phyloP scores from a whole-genome alignment of 768 basidiomycete species.

The Coprinopsis sp. region DNA sequence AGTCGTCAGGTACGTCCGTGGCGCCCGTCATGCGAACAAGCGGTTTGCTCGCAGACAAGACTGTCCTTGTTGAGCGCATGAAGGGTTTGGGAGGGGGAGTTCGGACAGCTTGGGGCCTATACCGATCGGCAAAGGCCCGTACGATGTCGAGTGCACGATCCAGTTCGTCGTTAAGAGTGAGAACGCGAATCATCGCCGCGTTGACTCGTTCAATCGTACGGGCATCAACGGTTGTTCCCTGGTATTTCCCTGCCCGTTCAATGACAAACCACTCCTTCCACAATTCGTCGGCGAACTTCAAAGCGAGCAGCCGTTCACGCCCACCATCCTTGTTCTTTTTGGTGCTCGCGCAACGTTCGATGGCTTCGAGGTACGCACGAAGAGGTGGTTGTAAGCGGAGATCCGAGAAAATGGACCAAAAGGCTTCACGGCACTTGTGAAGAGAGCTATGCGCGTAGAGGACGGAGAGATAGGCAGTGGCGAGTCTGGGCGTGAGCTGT shows the following conservation, averaged over 20 bases:
- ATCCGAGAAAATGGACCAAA: constrained; percentile 45
- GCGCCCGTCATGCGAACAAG: constrained; percentile 65
- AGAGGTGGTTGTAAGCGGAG: constrained; percentile 43
- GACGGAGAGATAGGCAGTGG: constrained; percentile 81
- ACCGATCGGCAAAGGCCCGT: constrained; percentile 55
- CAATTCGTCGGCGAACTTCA: constrained; percentile 51
- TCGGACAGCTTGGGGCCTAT: constrained; percentile 54
- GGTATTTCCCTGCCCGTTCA: constrained; percentile 33
- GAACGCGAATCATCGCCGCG: constrained; percentile 60
- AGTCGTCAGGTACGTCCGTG: constrained; percentile 63
- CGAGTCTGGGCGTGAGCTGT: constrained; percentile 50
- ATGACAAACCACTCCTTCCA: constrained; percentile 62
- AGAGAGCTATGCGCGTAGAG: constrained; percentile 55
- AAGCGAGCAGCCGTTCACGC: constrained; percentile 33
- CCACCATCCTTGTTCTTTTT: constrained; percentile 37
- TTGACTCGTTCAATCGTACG: constrained; percentile 68
- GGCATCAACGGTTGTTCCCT: constrained; percentile 27
- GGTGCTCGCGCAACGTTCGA: constrained; percentile 57
- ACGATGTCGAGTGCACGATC: constrained; percentile 54
- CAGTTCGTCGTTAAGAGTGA: constrained; percentile 48
- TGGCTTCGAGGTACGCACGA: constrained; percentile 55
- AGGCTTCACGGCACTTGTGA: constrained; percentile 42
- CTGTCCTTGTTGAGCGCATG: constrained; percentile 55
- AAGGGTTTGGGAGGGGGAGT: constrained; percentile 37
- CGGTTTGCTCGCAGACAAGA: constrained; percentile 41